Percentiles rank a stretch among this genome's conserved stretches.
phyloP scores from a whole-genome alignment of 192 early-diverging fungal species.

The Coemansia sp. region DNA sequence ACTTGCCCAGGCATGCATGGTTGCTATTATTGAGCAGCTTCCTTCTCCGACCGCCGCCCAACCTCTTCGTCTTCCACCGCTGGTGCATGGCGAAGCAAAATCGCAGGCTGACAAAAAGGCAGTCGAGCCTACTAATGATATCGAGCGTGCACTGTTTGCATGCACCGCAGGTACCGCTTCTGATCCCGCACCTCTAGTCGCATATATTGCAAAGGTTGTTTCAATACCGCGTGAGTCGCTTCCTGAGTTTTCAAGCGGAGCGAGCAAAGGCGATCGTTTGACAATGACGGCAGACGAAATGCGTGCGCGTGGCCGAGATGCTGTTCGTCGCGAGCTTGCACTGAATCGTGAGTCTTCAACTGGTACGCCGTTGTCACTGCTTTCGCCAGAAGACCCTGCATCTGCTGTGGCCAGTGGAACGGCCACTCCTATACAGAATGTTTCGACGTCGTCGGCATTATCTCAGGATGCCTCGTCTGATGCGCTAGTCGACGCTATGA shows the following conservation, averaged over 20 bases:
- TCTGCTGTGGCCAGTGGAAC: conserved; percentile 33
- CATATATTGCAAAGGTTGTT: conserved; percentile 94
- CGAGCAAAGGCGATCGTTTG: conserved; percentile 57
- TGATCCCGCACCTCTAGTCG: conserved; percentile 66
- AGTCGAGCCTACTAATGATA: conserved; percentile 51
- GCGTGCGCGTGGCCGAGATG: conserved; percentile 66
- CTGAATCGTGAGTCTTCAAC: conserved; percentile 21
- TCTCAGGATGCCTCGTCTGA: conserved; percentile 10
- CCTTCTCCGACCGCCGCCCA: conserved; percentile 86
- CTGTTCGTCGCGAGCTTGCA: conserved; percentile 49
- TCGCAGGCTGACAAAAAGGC: conserved; percentile 26
- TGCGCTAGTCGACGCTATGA: conserved; percentile 25
- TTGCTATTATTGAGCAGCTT: conserved; percentile 83
- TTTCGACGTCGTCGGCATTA: neutral
- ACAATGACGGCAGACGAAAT: conserved; percentile 85
- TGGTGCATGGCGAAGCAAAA: conserved; percentile 57
- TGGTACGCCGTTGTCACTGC: conserved; percentile 22
- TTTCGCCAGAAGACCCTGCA: conserved; percentile 9
- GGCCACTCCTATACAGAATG: conserved; percentile 16
- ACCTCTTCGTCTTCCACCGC: conserved; percentile 68
- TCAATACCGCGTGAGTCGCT: conserved; percentile 73
- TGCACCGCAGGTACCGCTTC: conserved; percentile 59
- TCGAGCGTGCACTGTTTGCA: conserved; percentile 71
- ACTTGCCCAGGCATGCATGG: conserved; percentile 80
- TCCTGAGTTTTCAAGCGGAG: conserved; percentile 53